These are phyloP conservation scores for Termitomyces sp. DNA, from an alignment of 768 basidiomycete genomes.

Conservation along the genomic window DNA sequence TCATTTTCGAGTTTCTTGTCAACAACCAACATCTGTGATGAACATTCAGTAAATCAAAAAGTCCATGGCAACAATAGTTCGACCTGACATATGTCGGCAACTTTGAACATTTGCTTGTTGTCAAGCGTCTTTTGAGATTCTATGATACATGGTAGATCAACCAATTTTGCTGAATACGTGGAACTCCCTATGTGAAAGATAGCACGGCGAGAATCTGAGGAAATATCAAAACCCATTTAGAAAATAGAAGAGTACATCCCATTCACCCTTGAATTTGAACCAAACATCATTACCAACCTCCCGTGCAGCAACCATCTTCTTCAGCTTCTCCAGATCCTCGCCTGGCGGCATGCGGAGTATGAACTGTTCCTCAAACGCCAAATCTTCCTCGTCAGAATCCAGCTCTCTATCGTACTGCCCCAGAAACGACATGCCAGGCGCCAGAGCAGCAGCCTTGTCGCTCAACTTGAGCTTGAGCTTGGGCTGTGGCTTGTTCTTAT, in stretches of 20 bases:
- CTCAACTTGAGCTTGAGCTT: constrained; percentile 88
- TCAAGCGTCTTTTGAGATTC: constrained; percentile 96
- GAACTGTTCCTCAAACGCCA: constrained; percentile 97
- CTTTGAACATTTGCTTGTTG: constrained; percentile 97
- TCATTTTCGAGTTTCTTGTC: constrained; percentile 72
- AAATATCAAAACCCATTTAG: not conserved
- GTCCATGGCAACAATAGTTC: constrained; percentile 7
- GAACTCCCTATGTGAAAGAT: constrained; percentile 82
- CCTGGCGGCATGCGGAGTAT: constrained; percentile 86
- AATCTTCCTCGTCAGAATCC: constrained; percentile 92
- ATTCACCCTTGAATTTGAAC: constrained; percentile 95
- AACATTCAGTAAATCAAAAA: constrained; percentile 6
- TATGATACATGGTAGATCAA: constrained; percentile 91
- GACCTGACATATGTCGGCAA: constrained; percentile 97
- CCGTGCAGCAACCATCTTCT: constrained; percentile 76
- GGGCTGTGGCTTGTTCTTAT: constrained; percentile 52
- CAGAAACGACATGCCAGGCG: constrained; percentile 83
- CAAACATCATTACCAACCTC: constrained; percentile 83
- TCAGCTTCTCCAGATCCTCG: constrained; percentile 73
- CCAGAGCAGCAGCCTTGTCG: constrained; percentile 76
- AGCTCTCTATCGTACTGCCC: constrained; percentile 92
- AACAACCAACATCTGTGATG: constrained; percentile 83
- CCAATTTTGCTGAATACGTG: constrained; percentile 86
- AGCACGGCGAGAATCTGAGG: constrained; percentile 82
- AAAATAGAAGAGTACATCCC: not conserved